Evolutionary conservation across 306 rosid species (phyloP).

Genomic region (Gastrolobium bilobum): DNA sequence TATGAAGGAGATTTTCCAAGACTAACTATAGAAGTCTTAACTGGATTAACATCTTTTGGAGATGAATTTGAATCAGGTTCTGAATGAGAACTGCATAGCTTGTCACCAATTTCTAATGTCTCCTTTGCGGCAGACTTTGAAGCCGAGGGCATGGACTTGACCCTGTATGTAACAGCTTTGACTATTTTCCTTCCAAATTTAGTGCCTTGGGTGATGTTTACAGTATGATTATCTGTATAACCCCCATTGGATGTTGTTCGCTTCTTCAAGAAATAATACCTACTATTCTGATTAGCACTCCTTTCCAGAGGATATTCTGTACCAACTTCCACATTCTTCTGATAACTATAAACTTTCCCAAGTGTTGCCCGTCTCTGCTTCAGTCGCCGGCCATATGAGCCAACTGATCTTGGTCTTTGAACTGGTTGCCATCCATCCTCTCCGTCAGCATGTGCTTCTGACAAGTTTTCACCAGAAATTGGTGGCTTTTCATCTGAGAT

Average conservation of each 20-base stretch:
- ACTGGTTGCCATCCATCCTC: slow-evolving; percentile 98
- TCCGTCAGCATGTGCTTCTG: slow-evolving; percentile 81
- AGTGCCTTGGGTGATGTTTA: slow-evolving; percentile 73
- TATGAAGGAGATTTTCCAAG: slow-evolving; percentile 98
- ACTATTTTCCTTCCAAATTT: slow-evolving; percentile 85
- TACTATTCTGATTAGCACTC: slow-evolving; percentile 66
- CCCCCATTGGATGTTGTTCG: slow-evolving; percentile 77
- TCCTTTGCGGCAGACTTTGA: slow-evolving; percentile 57
- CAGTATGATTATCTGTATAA: slow-evolving; percentile 66
- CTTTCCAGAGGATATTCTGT: slow-evolving; percentile 60
- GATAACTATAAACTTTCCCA: slow-evolving; percentile 80
- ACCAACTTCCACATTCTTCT: slow-evolving; percentile 73
- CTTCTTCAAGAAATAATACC: slow-evolving; percentile 80
- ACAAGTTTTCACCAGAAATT: slow-evolving; percentile 52
- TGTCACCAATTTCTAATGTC: slow-evolving; percentile 55
- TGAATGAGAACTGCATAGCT: slow-evolving; percentile 51
- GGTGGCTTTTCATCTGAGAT: slow-evolving; percentile 61
- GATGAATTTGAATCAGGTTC: slow-evolving; percentile 60
- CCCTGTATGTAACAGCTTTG: slow-evolving; percentile 84
- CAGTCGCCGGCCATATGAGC: slow-evolving; percentile 74
- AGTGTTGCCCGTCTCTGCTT: slow-evolving; percentile 89
- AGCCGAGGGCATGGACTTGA: slow-evolving; percentile 77
- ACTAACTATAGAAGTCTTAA: slow-evolving; percentile 68
- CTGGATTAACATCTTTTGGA: slow-evolving; percentile 59
- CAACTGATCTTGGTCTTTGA: slow-evolving; percentile 93